Conservation (phyloP, 495 filamentous ascomycete genomes). For the Aspergillus bertholletiae region DNA sequence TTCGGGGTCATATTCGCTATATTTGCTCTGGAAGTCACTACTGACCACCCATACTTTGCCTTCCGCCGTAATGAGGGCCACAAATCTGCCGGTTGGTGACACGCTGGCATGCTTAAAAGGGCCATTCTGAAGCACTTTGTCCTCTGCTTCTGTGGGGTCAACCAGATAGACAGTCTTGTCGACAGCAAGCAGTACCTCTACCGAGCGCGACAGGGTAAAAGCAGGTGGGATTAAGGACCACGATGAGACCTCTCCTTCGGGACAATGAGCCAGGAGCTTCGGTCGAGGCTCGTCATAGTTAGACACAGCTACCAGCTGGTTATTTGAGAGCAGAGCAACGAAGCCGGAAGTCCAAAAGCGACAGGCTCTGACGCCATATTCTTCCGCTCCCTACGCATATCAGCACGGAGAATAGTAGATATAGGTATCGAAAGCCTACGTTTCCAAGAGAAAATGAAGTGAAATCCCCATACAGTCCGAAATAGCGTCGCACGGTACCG, state of each 20-base stretch:
- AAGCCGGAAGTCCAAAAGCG: conserved; percentile 90
- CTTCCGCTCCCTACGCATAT: conserved; percentile 66
- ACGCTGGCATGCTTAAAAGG: conserved; percentile 88
- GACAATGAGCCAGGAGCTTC: conserved; percentile 72
- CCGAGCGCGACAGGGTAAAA: conserved; percentile 87
- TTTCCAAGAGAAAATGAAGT: conserved; percentile 92
- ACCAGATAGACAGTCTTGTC: conserved; percentile 80
- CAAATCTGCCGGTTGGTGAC: conserved; percentile 85
- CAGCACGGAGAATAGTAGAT: not conserved
- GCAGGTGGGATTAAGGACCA: conserved; percentile 89
- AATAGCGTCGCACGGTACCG: conserved; percentile 88
- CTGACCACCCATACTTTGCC: conserved; percentile 91
- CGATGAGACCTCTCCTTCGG: conserved; percentile 75
- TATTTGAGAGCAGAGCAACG: conserved; percentile 89
- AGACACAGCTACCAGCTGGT: conserved; percentile 79
- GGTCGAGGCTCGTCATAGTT: conserved; percentile 89
- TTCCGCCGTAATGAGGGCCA: conserved; percentile 79
- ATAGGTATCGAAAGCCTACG: conserved; percentile 38
- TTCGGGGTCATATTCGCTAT: conserved; percentile 88
- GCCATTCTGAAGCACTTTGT: conserved; percentile 83
- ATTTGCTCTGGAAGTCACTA: conserved; percentile 85
- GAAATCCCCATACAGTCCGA: conserved; percentile 89
- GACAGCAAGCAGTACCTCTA: conserved; percentile 88
- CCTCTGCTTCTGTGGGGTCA: conserved; percentile 85
- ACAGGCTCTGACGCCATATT: conserved; percentile 80